Evolutionary conservation across 139 green algal species (phyloP), one percentile per base, ranked within the genome.

Genomic region (Yamagishiella unicocca): DNA sequence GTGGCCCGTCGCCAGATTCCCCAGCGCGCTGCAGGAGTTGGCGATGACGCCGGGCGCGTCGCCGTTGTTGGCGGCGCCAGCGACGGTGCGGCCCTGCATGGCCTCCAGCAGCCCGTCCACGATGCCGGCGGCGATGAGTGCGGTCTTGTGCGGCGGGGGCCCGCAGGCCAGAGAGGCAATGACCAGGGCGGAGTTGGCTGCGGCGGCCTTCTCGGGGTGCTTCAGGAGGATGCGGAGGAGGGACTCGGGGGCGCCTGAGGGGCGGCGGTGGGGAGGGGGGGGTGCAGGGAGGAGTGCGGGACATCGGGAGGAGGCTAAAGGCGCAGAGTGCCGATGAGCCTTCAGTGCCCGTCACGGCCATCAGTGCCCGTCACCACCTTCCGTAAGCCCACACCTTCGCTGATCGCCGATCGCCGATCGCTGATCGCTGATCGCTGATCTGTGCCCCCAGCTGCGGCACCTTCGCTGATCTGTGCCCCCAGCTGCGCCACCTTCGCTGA

Each of bases 101-200:
- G 67, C 75, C 33, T 14, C 7, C 75, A 83, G 75, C 42, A 83
- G 35, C 6, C 12, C 50, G 14, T 50, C 22, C 21, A 83, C 31
- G 33, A 43, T 53, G 33, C 75, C 75, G 10, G 24, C 53, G 7
- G 22, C 33, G 75, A 83, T 83, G 22, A 83, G 75, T 8, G 50
- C 8, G 22, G 50, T 53, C 53, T 83, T 83, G 33, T 83, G 75
- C 35, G 75, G 75, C 50, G 75, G 75, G 21, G 75, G 75, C 43
- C 75, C 75, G 22, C 21, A 5, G 50, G 75, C 75, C 3, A 83
- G 75, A 5, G 75, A 33, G 3, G 22, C 33, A 21, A 83, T 50
- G 7, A 25, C 75, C 21, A 83, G 75, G 22, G 50, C 75, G 17
- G 75, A 33, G 75, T 83, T 83, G 75, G 50, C 75, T 33, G 75